Evolutionary conservation across 805 yeast genomes (phyloP).

Genomic region (Wickerhamomyces sydowiorum): DNA sequence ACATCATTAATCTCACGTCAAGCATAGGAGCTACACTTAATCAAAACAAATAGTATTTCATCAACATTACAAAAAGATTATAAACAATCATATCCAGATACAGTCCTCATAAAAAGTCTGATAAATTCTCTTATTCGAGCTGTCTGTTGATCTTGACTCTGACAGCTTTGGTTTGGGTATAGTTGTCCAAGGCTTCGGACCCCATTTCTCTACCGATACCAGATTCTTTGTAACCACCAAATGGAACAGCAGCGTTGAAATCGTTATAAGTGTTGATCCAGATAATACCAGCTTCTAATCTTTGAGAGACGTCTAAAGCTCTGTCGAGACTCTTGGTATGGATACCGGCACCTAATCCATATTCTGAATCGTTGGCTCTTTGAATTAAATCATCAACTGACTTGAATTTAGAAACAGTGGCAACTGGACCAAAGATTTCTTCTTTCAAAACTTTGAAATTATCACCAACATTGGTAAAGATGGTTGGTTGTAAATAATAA

Average conservation of each 20-base stretch:
- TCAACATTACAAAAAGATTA: not conserved
- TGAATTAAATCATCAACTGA: conserved; percentile 50
- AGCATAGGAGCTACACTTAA: no score
- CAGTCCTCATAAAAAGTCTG: not conserved
- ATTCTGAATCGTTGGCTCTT: conserved; percentile 52
- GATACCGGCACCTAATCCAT: conserved; percentile 65
- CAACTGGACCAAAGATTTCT: conserved; percentile 67
- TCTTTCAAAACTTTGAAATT: conserved; percentile 49
- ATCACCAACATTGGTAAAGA: conserved; percentile 49
- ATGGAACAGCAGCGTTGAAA: conserved; percentile 62
- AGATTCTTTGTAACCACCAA: conserved; percentile 64
- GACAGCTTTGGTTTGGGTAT: conserved; percentile 61
- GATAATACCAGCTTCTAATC: conserved; percentile 55
- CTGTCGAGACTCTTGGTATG: conserved; percentile 51
- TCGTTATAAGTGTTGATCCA: conserved; percentile 68
- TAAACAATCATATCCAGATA: not conserved
- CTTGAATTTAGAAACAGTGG: conserved; percentile 52
- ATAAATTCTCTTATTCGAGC: conserved; percentile 5
- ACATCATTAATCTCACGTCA: no score
- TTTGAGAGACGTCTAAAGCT: conserved; percentile 48
- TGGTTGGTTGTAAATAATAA: conserved; percentile 56
- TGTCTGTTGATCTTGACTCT: conserved; percentile 37
- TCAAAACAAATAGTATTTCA: no score
- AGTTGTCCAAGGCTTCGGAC: conserved; percentile 57
- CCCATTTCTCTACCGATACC: conserved; percentile 77